Conservation (phyloP, 164 flowering plant genomes). For the Stephania japonica region DNA sequence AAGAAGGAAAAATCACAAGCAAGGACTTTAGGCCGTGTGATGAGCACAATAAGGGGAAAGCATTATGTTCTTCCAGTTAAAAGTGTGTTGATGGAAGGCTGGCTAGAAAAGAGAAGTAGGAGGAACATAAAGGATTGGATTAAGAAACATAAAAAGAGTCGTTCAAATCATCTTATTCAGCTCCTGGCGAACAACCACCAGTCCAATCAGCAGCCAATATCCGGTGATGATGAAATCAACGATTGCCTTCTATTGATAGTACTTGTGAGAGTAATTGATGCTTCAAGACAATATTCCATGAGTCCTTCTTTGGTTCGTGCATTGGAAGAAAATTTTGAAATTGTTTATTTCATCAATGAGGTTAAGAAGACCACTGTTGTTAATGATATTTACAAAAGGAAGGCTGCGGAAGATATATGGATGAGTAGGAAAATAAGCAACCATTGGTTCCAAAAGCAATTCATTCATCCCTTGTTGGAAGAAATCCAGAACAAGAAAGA, state of each 20-base stretch:
- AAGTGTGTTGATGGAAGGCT: too few species aligned
- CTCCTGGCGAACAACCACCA: not conserved
- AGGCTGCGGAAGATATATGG: not conserved
- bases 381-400: not conserved
- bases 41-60: too few species aligned
- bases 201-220: not conserved
- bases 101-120: not conserved
- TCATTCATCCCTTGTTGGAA: not conserved
- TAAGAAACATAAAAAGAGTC: not conserved
- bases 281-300: not conserved
- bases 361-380: not conserved
- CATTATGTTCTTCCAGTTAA: too few species aligned
- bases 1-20: too few species aligned
- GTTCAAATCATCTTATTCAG: not conserved
- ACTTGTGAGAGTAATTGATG: not conserved
- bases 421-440: not conserved
- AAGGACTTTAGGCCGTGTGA: too few species aligned
- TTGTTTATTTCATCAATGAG: constrained; percentile 4
- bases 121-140: constrained; percentile 4
- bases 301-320: not conserved
- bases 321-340: constrained; percentile 4
- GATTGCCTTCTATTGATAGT: constrained; percentile 7
- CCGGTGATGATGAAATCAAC: not conserved
- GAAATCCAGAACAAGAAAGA: not conserved
- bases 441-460: not conserved